These are phyloP conservation scores for Microbotryomycetes sp. DNA, from an alignment of 1,284 basidiomycete genomes.

Conservation along the genomic window DNA sequence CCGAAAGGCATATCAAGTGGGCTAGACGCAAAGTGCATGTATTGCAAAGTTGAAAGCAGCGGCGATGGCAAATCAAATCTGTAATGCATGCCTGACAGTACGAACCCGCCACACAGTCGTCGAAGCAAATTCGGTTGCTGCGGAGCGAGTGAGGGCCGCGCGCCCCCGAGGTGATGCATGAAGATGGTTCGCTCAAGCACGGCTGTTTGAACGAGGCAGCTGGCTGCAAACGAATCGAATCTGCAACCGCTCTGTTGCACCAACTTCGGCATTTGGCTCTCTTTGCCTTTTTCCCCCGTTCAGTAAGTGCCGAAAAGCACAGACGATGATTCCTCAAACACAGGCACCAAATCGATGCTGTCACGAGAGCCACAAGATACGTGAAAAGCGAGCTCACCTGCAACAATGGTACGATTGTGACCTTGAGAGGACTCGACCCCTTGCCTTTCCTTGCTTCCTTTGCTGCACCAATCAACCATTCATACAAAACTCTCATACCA, in stretches of 20 bases:
- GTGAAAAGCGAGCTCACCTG: slow-evolving; percentile 3
- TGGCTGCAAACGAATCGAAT: not conserved
- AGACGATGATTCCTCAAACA: not conserved
- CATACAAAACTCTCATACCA: not conserved
- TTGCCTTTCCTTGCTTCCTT: not conserved
- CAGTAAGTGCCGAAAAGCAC: not conserved
- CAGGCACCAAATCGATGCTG: no score
- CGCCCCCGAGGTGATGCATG: no score
- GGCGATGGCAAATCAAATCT: no score
- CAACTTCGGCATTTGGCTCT: slow-evolving; percentile 9
- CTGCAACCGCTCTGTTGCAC: slow-evolving; percentile 13
- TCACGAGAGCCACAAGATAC: not conserved
- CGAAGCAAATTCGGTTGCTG: no score
- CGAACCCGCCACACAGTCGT: no score
- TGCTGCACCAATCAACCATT: not conserved
- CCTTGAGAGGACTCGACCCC: not conserved
- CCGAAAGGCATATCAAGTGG: no score
- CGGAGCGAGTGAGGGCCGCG: no score
- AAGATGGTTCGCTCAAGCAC: no score
- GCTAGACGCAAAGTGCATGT: no score
- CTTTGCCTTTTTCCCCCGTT: not conserved
- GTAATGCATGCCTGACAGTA: no score
- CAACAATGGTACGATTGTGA: not conserved
- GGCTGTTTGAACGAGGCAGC: no score
- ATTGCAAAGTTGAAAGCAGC: no score